Evolutionary conservation across 768 basidiomycete species (phyloP).

Genomic region (Serendipita sp.): DNA sequence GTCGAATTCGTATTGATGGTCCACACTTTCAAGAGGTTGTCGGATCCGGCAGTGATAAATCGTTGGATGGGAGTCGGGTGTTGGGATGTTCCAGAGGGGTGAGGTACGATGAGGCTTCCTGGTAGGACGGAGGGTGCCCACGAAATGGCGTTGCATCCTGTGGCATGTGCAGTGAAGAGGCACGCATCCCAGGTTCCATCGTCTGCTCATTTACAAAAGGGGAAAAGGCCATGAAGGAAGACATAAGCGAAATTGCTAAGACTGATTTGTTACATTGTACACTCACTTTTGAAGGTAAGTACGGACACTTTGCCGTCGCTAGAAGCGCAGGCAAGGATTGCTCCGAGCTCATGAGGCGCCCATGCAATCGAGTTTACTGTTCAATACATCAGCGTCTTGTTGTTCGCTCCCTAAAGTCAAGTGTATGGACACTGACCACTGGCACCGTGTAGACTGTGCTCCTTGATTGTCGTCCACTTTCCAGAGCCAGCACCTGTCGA

Average conservation of each 20-base stretch:
- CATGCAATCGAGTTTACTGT: conserved; percentile 94
- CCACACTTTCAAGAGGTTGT: conserved; percentile 93
- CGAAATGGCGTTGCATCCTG: conserved; percentile 92
- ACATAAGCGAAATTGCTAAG: not conserved
- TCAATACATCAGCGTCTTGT: not conserved
- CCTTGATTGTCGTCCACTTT: conserved; percentile 88
- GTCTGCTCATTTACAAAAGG: conserved; percentile 31
- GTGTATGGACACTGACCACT: conserved; percentile 43
- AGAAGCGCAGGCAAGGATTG: conserved; percentile 90
- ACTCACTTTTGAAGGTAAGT: conserved; percentile 85
- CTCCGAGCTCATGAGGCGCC: conserved; percentile 97
- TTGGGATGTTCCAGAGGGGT: not conserved
- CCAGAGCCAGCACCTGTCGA: conserved; percentile 37
- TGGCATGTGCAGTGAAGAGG: conserved; percentile 89
- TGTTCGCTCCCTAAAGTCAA: not conserved
- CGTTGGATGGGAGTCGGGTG: conserved; percentile 57
- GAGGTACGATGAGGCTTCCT: conserved; percentile 62
- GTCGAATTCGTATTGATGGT: conserved; percentile 30
- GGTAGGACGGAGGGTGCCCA: conserved; percentile 91
- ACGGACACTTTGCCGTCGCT: conserved; percentile 96
- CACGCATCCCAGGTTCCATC: conserved; percentile 94
- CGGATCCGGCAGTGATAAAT: conserved; percentile 91
- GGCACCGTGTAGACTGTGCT: conserved; percentile 85
- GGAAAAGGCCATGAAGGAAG: not conserved
- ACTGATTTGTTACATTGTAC: not conserved